phyloP scores from a whole-genome alignment of 495 filamentous ascomycete species.

The Talaromyces thailandensis region DNA sequence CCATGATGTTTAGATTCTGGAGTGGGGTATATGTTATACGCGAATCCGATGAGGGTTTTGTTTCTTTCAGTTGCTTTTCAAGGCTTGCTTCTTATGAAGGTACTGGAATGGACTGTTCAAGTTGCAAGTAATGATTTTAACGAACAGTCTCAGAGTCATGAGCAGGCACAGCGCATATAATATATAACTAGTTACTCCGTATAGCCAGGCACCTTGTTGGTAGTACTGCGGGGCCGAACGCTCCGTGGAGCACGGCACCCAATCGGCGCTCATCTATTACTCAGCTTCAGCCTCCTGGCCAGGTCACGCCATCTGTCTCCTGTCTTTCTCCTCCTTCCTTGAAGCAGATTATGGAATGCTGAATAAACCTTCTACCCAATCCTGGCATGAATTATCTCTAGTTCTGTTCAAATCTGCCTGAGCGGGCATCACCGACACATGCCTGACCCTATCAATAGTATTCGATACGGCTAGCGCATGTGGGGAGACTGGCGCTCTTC shows the following conservation, averaged over 20 bases:
- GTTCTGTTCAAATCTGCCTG: neutral
- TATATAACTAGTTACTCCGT: no score
- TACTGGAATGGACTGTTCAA: neutral
- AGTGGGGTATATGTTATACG: neutral
- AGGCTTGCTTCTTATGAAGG: neutral
- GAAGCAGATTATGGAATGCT: neutral
- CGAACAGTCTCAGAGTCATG: neutral
- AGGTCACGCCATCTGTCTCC: neutral
- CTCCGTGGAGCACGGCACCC: neutral
- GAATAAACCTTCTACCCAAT: neutral
- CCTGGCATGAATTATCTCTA: neutral
- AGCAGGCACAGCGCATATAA: neutral
- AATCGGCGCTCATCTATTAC: neutral
- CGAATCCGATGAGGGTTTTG: neutral
- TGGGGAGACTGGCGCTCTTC: neutral
- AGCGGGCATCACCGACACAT: neutral
- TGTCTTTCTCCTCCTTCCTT: neutral
- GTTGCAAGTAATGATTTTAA: neutral
- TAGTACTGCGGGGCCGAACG: neutral
- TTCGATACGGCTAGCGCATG: neutral
- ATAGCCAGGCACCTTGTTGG: neutral
- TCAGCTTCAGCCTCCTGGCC: neutral
- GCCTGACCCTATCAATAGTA: neutral
- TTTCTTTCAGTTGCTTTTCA: neutral
- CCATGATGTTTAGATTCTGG: slow-evolving; percentile 15